A percentile compares a stretch with the other conserved stretches of the same genome.
These are phyloP conservation scores for Cystobasidium ongulense DNA, from an alignment of 768 basidiomycete species.

Conservation along the genomic window DNA sequence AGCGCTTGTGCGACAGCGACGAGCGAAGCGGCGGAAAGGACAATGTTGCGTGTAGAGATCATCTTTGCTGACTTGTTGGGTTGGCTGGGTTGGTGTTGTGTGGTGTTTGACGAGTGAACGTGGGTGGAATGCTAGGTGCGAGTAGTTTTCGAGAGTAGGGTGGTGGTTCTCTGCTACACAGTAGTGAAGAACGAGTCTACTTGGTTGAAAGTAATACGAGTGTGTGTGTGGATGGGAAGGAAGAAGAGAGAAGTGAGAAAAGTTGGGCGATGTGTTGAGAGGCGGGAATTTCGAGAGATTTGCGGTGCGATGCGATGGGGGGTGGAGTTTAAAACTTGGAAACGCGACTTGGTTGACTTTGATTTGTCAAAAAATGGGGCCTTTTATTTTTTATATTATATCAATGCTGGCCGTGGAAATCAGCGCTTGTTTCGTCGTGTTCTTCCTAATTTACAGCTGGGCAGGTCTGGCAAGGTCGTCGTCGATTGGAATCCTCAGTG, in stretches of 20 bases:
- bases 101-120: background rate
- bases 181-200: background rate
- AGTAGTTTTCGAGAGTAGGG: background rate
- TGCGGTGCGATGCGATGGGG: background rate
- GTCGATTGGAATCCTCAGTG: no score
- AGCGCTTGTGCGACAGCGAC: conserved; percentile 13
- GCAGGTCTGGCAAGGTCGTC: no score
- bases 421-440: no score
- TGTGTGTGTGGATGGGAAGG: background rate
- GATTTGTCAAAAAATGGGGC: background rate
- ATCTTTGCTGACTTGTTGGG: background rate
- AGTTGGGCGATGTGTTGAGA: no score
- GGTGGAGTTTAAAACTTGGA: background rate
- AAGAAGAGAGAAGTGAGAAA: no score
- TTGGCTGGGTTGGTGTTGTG: background rate
- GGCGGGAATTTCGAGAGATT: background rate
- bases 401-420: no score
- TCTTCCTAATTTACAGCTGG: no score
- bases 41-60: conserved; percentile 17
- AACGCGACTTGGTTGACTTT: background rate
- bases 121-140: background rate
- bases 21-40: conserved; percentile 17
- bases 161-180: background rate
- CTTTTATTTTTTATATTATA: no score
- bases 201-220: background rate